Conservation (phyloP, 495 filamentous ascomycete genomes). For the Xylaria cubensis region DNA sequence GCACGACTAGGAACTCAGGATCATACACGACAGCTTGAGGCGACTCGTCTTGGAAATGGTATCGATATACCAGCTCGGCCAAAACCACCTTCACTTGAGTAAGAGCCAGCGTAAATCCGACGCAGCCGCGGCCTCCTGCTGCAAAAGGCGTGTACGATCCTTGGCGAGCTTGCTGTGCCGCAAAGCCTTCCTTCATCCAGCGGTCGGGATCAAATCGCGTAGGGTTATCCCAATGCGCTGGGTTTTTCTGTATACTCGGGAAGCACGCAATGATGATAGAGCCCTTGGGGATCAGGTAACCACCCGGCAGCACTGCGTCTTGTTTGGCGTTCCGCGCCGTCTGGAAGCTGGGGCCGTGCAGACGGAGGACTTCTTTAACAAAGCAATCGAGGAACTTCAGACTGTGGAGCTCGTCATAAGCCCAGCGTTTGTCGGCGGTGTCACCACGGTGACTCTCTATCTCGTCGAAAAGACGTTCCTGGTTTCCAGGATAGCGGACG, state of each 20-base stretch:
- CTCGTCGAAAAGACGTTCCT: constrained; percentile 55
- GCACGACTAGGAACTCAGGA: constrained; percentile 55
- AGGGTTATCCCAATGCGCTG: constrained; percentile 53
- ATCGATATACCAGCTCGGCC: constrained; percentile 52
- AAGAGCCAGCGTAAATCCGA: constrained; percentile 58
- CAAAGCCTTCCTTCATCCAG: constrained; percentile 50
- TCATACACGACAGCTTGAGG: constrained; percentile 52
- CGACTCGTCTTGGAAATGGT: constrained; percentile 48
- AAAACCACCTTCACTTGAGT: constrained; percentile 54
- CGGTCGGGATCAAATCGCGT: constrained; percentile 52
- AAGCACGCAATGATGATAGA: constrained; percentile 50
- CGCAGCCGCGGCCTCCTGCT: constrained; percentile 50
- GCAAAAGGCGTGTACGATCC: constrained; percentile 54
- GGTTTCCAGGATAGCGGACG: constrained; percentile 49
- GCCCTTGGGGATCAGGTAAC: constrained; percentile 50
- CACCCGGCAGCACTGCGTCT: constrained; percentile 54
- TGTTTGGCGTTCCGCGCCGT: constrained; percentile 51
- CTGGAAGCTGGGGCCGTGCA: constrained; percentile 57
- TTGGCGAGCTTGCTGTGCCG: constrained; percentile 46
- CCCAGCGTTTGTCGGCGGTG: constrained; percentile 9
- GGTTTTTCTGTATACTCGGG: constrained; percentile 54
- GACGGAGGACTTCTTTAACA: constrained; percentile 57
- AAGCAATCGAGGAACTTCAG: constrained; percentile 54
- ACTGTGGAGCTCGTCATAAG: constrained; percentile 44
- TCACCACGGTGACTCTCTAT: constrained; percentile 46